Evolutionary conservation across 2,329 filamentous ascomycete species (phyloP), one percentile per base, ranked within the genome.

Genomic region (Aspergillus proliferans): DNA sequence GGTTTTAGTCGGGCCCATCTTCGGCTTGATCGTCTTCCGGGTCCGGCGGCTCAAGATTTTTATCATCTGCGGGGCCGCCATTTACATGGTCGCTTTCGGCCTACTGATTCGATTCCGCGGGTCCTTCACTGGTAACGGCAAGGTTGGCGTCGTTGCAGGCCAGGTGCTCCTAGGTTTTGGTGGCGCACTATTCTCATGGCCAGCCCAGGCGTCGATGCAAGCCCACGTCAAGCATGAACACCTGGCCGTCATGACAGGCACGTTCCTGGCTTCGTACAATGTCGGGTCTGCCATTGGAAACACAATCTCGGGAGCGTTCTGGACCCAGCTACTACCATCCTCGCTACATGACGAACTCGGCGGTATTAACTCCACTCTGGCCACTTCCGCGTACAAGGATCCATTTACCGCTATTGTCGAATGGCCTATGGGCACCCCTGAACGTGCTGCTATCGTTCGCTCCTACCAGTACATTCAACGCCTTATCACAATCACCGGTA

Each of bases 381-480:
- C 69, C 0, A 52, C 57, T 0, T 34, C 54, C 2, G 63, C 66
- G 0, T 76, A 75, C 47, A 58, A 36, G 1, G 52, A 70, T 38
- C 58, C 74, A 7, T 68, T 76, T 15, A 52, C 52, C 3, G 60
- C 44, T 5, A 34, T 52, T 7, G 47, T 50, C 4, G 48, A 57
- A 14, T 76, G 71, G 51, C 65, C 71, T 0, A 55, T 76, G 12
- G 74, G 73, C 36, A 72, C 71, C 3, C 47, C 43, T 2, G 47
- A 47, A 12, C 0, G 65, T 66, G 3, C 8, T 14, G 50, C 50
- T 2, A 52, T 52, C 21, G 43, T 78, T 49, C 56, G 60, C 6
- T 64, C 74, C 3, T 78, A 78, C 56, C 69, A 75, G 58, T 63
- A 76, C 41, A 68, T 74, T 0, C 76, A 78, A 68, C 67, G 70